Evolutionary conservation across 2,329 filamentous ascomycete species (phyloP).

Genomic region (Tolypocladium tundrense): DNA sequence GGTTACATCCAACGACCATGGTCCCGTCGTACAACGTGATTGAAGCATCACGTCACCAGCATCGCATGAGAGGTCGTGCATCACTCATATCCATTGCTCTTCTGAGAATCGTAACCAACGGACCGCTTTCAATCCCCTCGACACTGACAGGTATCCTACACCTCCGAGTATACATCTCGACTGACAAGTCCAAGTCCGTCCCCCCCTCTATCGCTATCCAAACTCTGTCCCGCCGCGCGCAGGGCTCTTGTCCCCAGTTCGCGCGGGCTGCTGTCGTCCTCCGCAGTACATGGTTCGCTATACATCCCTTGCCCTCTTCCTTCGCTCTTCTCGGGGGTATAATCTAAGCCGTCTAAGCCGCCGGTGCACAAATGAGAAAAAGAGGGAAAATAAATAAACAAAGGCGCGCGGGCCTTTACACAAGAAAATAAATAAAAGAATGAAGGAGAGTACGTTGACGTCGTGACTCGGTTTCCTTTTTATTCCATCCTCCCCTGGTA

Average conservation of each 20-base stretch:
- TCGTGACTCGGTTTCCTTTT: background rate
- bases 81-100: background rate
- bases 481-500: background rate
- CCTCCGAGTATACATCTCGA: background rate
- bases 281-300: background rate
- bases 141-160: background rate
- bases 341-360: slow-evolving; percentile 5
- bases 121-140: background rate
- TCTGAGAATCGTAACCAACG: background rate
- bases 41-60: background rate
- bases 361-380: background rate
- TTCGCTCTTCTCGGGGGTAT: slow-evolving; percentile 3
- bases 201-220: background rate
- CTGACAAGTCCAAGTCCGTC: background rate
- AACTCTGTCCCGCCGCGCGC: background rate
- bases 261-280: background rate
- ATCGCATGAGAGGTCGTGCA: background rate
- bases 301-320: background rate
- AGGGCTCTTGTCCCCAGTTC: too few species aligned
- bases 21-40: background rate
- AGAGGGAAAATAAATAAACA: background rate
- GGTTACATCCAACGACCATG: background rate
- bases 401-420: background rate
- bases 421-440: background rate
- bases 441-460: background rate